phyloP scores from a whole-genome alignment of 805 yeast species.

The Zygosaccharomyces bisporus region DNA sequence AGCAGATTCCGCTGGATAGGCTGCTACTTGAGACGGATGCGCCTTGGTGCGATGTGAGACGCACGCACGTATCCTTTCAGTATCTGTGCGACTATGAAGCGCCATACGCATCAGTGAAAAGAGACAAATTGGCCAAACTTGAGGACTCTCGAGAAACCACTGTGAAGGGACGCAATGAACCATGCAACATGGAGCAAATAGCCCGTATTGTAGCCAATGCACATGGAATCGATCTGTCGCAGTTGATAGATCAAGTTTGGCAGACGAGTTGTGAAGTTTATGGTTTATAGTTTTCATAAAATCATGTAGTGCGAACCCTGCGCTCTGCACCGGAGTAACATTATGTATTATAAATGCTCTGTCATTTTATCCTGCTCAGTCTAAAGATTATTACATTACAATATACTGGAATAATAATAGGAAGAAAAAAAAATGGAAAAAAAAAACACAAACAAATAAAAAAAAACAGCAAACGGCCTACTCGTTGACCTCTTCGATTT shows the following conservation, averaged over 20 bases:
- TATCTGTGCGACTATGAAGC: constrained; percentile 42
- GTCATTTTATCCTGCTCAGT: constrained; percentile 5
- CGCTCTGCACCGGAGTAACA: not conserved
- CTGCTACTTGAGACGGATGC: constrained; percentile 91
- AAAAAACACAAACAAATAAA: constrained; percentile 2
- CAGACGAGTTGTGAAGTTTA: constrained; percentile 47
- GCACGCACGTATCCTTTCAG: constrained; percentile 70
- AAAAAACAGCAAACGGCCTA: constrained; percentile 1
- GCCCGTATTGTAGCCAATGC: constrained; percentile 64
- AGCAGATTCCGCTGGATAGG: constrained; percentile 61
- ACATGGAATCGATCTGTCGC: constrained; percentile 40
- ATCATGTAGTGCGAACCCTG: not conserved
- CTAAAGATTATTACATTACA: constrained; percentile 8
- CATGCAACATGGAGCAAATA: constrained; percentile 77
- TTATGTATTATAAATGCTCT: constrained; percentile 7
- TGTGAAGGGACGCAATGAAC: constrained; percentile 88
- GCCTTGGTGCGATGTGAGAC: constrained; percentile 96
- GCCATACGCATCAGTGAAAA: constrained; percentile 31
- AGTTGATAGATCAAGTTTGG: constrained; percentile 49
- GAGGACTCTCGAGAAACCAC: constrained; percentile 37
- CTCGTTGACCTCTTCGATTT: constrained; percentile 20
- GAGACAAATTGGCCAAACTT: constrained; percentile 34
- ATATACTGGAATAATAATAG: constrained; percentile 1
- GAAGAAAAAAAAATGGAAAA: constrained; percentile 1
- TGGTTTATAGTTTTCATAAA: constrained; percentile 3